These are phyloP conservation scores for Mucor sp. DNA, from an alignment of 371 early-diverging fungal genomes.

Conservation along the genomic window DNA sequence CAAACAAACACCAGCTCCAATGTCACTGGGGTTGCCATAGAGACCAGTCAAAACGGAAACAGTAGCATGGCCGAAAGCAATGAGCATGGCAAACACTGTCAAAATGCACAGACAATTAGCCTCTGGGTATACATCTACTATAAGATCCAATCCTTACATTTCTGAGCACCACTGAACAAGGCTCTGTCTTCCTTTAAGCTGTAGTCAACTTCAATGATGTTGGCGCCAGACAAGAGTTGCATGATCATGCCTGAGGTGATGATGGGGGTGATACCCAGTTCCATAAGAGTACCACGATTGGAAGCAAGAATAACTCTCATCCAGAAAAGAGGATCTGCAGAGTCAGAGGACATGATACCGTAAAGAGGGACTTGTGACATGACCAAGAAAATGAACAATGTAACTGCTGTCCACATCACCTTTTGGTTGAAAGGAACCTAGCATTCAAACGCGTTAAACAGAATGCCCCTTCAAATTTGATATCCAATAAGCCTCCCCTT, in stretches of 20 bases:
- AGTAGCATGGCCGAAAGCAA: conserved; percentile 98
- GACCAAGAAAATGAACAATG: conserved; percentile 98
- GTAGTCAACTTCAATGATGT: conserved; percentile 98
- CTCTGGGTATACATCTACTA: background rate
- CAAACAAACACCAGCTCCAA: conserved; percentile 96
- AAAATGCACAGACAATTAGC: background rate
- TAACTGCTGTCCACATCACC: conserved; percentile 99
- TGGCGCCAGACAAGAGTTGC: conserved; percentile 98
- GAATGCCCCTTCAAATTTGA: background rate
- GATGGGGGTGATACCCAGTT: conserved; percentile 99
- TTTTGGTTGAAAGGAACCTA: conserved; percentile 98
- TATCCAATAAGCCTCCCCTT: background rate
- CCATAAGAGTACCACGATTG: conserved; percentile 99
- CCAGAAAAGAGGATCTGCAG: conserved; percentile 99
- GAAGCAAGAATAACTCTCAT: conserved; percentile 99
- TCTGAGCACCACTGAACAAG: conserved; percentile 98
- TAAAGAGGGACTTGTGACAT: conserved; percentile 99
- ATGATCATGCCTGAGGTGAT: conserved; percentile 99
- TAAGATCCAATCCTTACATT: conserved; percentile 62
- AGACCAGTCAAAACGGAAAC: conserved; percentile 99
- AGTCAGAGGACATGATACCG: conserved; percentile 99
- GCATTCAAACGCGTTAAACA: conserved; percentile 1
- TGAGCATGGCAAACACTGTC: conserved; percentile 87
- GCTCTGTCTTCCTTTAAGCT: conserved; percentile 99
- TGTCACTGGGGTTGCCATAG: conserved; percentile 96